Evolutionary conservation across 805 yeast species (phyloP).

Genomic region (Candida endomychidarum): DNA sequence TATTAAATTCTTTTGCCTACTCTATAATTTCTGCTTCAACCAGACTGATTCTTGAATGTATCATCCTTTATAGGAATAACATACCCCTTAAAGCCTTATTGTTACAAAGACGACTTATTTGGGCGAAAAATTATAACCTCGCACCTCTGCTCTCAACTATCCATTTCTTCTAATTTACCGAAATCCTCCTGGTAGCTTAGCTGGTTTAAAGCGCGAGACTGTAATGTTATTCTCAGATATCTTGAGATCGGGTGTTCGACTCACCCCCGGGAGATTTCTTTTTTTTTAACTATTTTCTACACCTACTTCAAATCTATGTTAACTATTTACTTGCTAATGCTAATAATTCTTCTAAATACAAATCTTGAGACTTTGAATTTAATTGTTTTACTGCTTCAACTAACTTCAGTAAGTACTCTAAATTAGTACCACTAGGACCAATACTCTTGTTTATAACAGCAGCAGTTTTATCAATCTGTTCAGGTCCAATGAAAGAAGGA

Average conservation of each 20-base stretch:
- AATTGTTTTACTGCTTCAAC: slow-evolving; percentile 43
- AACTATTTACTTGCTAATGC: slow-evolving; percentile 14
- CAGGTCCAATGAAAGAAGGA: slow-evolving; percentile 85
- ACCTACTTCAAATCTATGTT: slow-evolving; percentile 1
- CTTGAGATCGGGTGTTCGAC: slow-evolving; percentile 48
- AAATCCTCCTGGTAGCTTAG: slow-evolving; percentile 42
- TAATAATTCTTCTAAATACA: slow-evolving; percentile 36
- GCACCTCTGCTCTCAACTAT: not conserved
- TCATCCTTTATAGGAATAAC: too few relatives aligned
- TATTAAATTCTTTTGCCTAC: too few relatives aligned
- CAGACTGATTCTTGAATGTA: too few relatives aligned
- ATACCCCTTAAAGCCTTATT: too few relatives aligned
- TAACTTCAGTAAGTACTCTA: slow-evolving; percentile 64
- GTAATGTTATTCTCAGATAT: slow-evolving; percentile 35
- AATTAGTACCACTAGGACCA: slow-evolving; percentile 85
- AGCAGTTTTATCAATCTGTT: slow-evolving; percentile 59
- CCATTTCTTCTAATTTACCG: not conserved
- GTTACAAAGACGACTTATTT: not conserved
- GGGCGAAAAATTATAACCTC: not conserved
- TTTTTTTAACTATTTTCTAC: too few relatives aligned
- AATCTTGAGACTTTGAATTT: slow-evolving; percentile 25
- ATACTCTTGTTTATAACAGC: slow-evolving; percentile 48
- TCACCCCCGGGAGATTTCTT: slow-evolving; percentile 42
- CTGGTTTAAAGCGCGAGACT: slow-evolving; percentile 47
- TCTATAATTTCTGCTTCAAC: too few relatives aligned